A percentile compares a stretch with the other conserved stretches of the same genome.
These are phyloP conservation scores for button mushroom (Agaricus bisporus) DNA, from an alignment of 768 basidiomycete species.

Conservation along the genomic window DNA sequence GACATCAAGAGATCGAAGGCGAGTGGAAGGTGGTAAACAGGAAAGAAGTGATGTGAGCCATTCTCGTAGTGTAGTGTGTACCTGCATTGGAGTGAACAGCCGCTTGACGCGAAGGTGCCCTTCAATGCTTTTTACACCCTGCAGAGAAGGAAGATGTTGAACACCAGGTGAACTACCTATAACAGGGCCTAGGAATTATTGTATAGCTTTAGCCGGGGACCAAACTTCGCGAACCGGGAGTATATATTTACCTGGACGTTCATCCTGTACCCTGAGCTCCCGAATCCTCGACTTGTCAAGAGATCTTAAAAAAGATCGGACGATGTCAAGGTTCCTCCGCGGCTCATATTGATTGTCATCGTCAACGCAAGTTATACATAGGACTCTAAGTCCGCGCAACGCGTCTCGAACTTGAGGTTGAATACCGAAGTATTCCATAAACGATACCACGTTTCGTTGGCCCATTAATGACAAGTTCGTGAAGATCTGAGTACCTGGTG, in stretches of 20 bases:
- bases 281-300: slow-evolving; percentile 5
- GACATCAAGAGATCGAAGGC: not conserved
- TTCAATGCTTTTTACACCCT: not conserved
- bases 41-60: slow-evolving; percentile 1
- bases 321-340: slow-evolving; percentile 1
- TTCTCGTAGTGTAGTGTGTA: not conserved
- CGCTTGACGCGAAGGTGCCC: not conserved
- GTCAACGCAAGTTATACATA: slow-evolving; percentile 1
- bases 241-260: slow-evolving; percentile 2
- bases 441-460: not conserved
- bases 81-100: not conserved
- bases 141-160: not conserved
- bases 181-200: not conserved
- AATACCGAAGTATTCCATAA: slow-evolving; percentile 1
- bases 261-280: slow-evolving; percentile 7
- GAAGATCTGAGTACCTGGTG: not conserved
- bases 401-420: not conserved
- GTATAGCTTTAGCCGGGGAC: not conserved
- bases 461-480: not conserved
- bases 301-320: slow-evolving; percentile 2
- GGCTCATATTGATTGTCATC: slow-evolving; percentile 2
- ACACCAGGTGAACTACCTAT: not conserved
- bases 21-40: not conserved
- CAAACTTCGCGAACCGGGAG: not conserved
- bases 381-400: not conserved